These are phyloP conservation scores for Tylopilus vinaceipallidus DNA, from an alignment of 768 basidiomycete species.

Conservation along the genomic window DNA sequence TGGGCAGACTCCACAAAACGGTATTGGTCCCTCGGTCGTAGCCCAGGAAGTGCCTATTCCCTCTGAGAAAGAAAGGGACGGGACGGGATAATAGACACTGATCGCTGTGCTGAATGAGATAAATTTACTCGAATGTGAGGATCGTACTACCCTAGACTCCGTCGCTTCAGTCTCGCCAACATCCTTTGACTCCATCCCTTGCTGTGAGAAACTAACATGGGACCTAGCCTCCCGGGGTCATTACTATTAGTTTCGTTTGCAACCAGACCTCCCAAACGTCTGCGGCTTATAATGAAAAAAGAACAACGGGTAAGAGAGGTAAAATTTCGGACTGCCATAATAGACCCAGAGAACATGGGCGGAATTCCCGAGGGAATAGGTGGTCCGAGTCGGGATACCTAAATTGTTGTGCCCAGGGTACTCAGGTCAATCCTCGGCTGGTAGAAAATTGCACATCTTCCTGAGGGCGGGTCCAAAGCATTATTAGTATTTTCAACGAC, in stretches of 20 bases:
- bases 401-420: too few relatives aligned
- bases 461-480: background rate
- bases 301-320: background rate
- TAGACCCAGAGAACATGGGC: too few relatives aligned
- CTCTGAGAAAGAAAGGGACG: slow-evolving; percentile 19
- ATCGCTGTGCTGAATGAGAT: slow-evolving; percentile 12
- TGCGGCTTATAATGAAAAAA: too few relatives aligned
- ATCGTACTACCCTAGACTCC: background rate
- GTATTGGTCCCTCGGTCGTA: slow-evolving; percentile 8
- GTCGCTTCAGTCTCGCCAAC: too few relatives aligned
- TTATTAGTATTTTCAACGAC: background rate
- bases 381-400: too few relatives aligned
- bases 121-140: background rate
- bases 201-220: background rate
- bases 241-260: background rate
- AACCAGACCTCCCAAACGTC: too few relatives aligned
- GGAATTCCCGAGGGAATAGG: background rate
- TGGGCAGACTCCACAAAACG: slow-evolving; percentile 18
- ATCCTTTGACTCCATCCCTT: too few relatives aligned
- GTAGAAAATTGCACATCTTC: background rate
- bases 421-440: background rate
- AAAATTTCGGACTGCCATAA: too few relatives aligned
- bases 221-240: background rate
- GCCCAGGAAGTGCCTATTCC: slow-evolving; percentile 4
- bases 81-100: slow-evolving; percentile 23